phyloP scores from a whole-genome alignment of 371 early-diverging fungal species.

The Apophysomyces ossiformis region DNA sequence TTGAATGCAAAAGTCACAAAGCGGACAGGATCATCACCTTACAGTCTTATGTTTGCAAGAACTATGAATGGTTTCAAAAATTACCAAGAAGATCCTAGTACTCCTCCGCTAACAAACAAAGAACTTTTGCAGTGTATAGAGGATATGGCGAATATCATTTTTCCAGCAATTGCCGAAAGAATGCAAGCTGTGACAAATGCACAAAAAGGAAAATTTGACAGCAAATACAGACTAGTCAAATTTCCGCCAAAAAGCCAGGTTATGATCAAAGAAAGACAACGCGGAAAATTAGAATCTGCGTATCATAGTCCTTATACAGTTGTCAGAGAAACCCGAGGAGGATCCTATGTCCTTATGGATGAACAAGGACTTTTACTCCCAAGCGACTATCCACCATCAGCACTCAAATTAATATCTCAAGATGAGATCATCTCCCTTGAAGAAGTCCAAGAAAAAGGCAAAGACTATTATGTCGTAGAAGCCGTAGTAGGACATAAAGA shows the following conservation, averaged over 20 bases:
- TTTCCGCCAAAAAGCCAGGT: constrained; percentile 6
- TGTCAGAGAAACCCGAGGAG: constrained; percentile 6
- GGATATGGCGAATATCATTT: constrained; percentile 9
- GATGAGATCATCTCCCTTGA: constrained; percentile 8
- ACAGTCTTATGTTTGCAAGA: constrained; percentile 13
- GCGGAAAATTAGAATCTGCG: neutral
- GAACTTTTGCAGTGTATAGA: constrained; percentile 6
- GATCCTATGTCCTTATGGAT: neutral
- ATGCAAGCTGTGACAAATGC: neutral
- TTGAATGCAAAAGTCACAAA: neutral
- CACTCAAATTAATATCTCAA: constrained; percentile 16
- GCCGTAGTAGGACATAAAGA: too few species aligned
- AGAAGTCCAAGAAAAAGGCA: too few species aligned
- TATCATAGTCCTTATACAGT: constrained; percentile 10
- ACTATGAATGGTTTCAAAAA: neutral
- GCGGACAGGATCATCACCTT: neutral
- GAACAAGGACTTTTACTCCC: constrained; percentile 11
- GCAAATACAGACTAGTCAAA: constrained; percentile 8
- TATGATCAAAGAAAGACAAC: constrained; percentile 6
- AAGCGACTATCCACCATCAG: constrained; percentile 9
- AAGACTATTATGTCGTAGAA: too few species aligned
- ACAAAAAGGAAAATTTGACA: neutral
- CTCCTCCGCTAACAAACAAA: neutral
- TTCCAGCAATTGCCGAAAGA: constrained; percentile 17
- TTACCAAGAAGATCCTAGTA: neutral